These are phyloP conservation scores for Verticillium klebahnii DNA, from an alignment of 2,329 filamentous ascomycete species.

Conservation along the genomic window DNA sequence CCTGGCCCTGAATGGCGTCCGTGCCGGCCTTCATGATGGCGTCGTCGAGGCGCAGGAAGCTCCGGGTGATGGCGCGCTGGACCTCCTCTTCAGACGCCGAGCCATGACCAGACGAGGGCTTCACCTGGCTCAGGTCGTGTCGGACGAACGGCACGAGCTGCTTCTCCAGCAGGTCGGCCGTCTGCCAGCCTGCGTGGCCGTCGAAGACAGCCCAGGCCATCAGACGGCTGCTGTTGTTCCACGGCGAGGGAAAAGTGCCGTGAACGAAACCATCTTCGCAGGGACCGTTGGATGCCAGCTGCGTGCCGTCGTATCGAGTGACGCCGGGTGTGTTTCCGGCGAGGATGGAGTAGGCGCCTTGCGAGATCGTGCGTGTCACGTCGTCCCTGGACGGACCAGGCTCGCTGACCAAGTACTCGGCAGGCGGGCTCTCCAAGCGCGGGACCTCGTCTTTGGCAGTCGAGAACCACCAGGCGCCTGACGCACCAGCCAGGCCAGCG, in stretches of 20 bases:
- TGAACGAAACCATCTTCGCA: constrained; percentile 28
- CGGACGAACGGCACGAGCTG: constrained; percentile 24
- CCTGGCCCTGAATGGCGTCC: constrained; percentile 21
- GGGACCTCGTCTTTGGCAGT: background rate
- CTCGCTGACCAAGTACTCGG: background rate
- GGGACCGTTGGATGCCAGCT: constrained; percentile 25
- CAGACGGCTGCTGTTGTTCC: constrained; percentile 17
- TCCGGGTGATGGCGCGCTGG: constrained; percentile 49
- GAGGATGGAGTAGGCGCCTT: background rate
- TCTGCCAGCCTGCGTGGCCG: constrained; percentile 29
- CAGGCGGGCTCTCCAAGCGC: background rate
- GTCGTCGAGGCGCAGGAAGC: constrained; percentile 53
- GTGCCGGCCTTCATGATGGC: constrained; percentile 41
- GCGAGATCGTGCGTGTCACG: background rate
- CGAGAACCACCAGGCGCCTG: background rate
- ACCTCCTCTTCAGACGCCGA: constrained; percentile 21
- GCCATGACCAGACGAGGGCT: background rate
- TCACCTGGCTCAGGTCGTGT: background rate
- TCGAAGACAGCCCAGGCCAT: constrained; percentile 29
- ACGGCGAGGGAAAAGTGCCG: constrained; percentile 19
- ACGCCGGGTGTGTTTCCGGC: constrained; percentile 8
- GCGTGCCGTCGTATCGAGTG: constrained; percentile 23
- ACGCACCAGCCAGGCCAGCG: background rate
- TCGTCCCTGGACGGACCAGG: background rate
- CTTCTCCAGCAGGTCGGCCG: constrained; percentile 23